Conservation (phyloP, 108 stramenopile genomes). For the Stephanodiscus minutulus region DNA sequence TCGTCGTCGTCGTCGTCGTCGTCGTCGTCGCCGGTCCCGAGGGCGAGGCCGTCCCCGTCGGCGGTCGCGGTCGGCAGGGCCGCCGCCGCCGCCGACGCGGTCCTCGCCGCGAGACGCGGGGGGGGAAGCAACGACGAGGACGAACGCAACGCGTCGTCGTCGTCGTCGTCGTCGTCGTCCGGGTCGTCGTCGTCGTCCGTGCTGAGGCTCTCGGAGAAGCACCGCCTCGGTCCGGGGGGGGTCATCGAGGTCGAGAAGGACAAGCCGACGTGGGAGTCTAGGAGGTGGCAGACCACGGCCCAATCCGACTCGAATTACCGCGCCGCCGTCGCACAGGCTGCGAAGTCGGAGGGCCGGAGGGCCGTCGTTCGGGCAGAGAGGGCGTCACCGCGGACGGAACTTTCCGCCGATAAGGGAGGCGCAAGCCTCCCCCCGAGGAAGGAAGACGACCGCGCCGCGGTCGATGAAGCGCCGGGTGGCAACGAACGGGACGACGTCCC, state of each 20-base stretch:
- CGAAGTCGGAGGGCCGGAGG: not conserved
- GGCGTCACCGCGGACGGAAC: not conserved
- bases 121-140: no score
- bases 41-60: not conserved
- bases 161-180: not conserved
- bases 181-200: not conserved
- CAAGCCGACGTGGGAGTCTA: not conserved
- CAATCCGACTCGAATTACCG: not conserved
- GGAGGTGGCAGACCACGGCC: not conserved
- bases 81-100: not conserved
- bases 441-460: not conserved
- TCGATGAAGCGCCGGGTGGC: not conserved
- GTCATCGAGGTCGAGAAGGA: not conserved
- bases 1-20: not conserved
- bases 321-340: not conserved
- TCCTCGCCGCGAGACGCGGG: no score
- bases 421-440: not conserved
- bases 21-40: not conserved
- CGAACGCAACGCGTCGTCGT: no score
- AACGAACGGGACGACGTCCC: not conserved
- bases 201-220: not conserved
- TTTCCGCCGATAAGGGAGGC: not conserved
- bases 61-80: not conserved
- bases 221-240: not conserved
- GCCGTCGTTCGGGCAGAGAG: not conserved